Base-by-base conservation (phyloP, 306 rosid genomes). In the Acacia confusa region DNA sequence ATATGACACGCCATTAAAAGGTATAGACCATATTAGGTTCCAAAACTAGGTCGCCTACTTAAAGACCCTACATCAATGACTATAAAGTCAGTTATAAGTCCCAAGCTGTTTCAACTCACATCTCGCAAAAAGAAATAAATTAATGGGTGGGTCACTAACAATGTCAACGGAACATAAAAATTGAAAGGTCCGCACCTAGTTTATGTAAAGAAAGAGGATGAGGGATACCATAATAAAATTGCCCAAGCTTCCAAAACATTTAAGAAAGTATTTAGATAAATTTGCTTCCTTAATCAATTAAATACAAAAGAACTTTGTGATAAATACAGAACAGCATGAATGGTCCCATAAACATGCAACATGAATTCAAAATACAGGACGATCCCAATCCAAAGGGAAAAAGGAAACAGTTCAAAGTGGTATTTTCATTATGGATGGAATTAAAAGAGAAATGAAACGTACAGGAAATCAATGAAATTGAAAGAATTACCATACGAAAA, bases 191-290 rank as follows among this genome's bases (percentile, higher is more conserved):
- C 28, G 70, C 72, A 80, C 45, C 71, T 64, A n/a, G 67, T 27
- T 84, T 70, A 70, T 45, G 77, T 17, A 70, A 78, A 80, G 72
- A 79, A 75, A 58, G 17, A 68, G 84, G 52, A 63, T 75, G 68
- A 40, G 20, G 70, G 48, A 38, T 24, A 58, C 19, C 41, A 25
- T 1, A 69, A 45, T 27, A 65, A 40, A 38, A 50, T 57, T 57
- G 28, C 28, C 63, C 9, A 57, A 57, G 28, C 63, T 75, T 15
- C 81, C 74, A 27, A 40, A 69, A 43, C 50, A 84, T 22, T 60
- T 69, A 60, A 47, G 36, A 40, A 43, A n/a, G 38, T 19, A 60
- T 70, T 38, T 14, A 41, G 72, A 61, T 24, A 34, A 69, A 36
- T 25, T 58, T 58, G 10, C 24, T 57, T 57, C 64, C 28, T 22